Evolutionary conservation across 306 rosid genomes (phyloP).

Genomic region (Dicorynia guianensis): DNA sequence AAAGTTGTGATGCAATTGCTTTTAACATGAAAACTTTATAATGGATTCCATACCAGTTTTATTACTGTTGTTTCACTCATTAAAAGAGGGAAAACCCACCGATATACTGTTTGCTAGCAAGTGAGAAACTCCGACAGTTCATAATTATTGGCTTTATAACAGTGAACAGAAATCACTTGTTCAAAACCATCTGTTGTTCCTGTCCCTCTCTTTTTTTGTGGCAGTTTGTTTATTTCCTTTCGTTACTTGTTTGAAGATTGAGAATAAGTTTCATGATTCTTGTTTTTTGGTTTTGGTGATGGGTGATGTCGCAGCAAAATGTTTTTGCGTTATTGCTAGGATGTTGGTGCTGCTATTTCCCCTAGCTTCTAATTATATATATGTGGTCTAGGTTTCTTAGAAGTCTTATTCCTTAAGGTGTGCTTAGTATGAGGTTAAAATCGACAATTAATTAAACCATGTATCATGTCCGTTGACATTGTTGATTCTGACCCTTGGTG

Average conservation of each 20-base stretch:
- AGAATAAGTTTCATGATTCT: background rate
- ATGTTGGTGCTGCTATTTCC: background rate
- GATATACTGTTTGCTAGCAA: background rate
- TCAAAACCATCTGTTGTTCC: background rate
- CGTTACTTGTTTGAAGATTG: constrained; percentile 10
- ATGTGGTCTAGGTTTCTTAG: background rate
- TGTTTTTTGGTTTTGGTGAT: background rate
- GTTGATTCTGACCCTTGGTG: background rate
- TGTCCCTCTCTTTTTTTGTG: background rate
- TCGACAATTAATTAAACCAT: background rate
- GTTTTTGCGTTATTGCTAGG: background rate
- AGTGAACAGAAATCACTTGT: constrained; percentile 13
- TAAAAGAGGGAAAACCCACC: background rate
- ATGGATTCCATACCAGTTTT: background rate
- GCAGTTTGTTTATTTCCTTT: background rate
- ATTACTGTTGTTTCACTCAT: background rate
- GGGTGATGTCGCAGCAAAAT: background rate
- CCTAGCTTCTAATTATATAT: background rate
- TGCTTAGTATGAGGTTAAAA: background rate
- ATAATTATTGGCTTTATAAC: background rate
- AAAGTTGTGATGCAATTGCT: background rate
- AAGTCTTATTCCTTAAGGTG: background rate
- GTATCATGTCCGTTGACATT: too few relatives aligned
- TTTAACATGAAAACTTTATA: background rate
- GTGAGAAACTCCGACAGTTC: background rate